Percentiles rank a stretch among this genome's conserved stretches.
phyloP scores from a whole-genome alignment of 2,329 filamentous ascomycete genomes.

The Pyricularia sp. region DNA sequence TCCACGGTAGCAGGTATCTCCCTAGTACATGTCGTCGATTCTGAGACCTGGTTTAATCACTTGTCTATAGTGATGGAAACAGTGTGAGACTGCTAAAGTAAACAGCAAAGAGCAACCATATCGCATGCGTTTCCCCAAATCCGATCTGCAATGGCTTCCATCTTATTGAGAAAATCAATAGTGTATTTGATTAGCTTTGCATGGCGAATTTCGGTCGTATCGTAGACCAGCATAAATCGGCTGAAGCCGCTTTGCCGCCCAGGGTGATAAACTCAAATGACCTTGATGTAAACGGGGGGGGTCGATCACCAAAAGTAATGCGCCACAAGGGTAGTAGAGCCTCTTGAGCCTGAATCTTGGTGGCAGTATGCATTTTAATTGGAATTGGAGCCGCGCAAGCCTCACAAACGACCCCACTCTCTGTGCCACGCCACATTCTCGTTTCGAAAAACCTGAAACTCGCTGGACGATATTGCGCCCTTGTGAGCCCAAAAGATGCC shows the following conservation, averaged over 20 bases:
- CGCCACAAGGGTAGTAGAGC: not conserved
- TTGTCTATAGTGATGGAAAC: not conserved
- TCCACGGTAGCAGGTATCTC: too few relatives aligned
- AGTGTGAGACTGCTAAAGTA: too few relatives aligned
- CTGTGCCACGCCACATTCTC: not conserved
- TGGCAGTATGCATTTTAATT: not conserved
- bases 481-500: not conserved
- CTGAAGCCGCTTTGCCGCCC: not conserved
- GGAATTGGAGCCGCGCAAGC: not conserved
- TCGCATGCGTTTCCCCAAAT: not conserved
- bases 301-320: not conserved
- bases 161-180: not conserved
- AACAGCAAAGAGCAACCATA: not conserved
- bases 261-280: not conserved
- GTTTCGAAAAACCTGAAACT: not conserved
- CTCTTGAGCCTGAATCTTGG: not conserved
- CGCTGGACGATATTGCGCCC: not conserved
- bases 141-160: not conserved
- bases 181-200: not conserved
- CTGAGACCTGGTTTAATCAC: not conserved
- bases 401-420: not conserved
- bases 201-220: not conserved
- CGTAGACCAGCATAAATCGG: not conserved
- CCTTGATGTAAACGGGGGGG: not conserved
- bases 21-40: not conserved